Conservation (phyloP, 2,329 filamentous ascomycete species). For the Emmonsia crescens region DNA sequence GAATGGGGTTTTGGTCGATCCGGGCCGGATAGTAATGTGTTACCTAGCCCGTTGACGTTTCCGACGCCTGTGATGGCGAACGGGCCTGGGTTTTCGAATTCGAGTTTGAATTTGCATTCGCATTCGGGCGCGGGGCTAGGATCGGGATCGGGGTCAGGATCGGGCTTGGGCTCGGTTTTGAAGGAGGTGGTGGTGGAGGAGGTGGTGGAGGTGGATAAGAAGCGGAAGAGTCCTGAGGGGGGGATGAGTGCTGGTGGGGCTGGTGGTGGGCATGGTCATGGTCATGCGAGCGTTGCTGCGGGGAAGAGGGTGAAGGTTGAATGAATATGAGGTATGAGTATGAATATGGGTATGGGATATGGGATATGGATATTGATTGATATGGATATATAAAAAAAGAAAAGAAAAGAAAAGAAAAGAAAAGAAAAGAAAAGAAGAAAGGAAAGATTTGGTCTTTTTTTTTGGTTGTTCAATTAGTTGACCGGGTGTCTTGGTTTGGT, state of each 20-base stretch:
- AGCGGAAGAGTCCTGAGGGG: constrained; percentile 34
- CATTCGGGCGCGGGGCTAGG: background rate
- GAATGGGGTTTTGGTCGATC: constrained; percentile 68
- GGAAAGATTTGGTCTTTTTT: no score
- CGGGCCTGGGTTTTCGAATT: constrained; percentile 28
- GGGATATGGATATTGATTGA: no score
- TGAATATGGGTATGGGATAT: no score
- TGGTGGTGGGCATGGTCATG: no score
- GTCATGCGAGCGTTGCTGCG: constrained; percentile 5
- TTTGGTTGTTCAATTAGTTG: background rate
- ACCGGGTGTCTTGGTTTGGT: background rate
- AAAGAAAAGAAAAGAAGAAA: no score
- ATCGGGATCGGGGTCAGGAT: no score
- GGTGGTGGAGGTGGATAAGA: constrained; percentile 32
- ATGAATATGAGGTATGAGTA: constrained; percentile 2
- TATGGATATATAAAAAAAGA: no score
- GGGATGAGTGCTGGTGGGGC: constrained; percentile 21
- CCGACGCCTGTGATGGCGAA: constrained; percentile 56
- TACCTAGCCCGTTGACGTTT: constrained; percentile 88
- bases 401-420: no score
- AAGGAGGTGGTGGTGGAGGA: constrained; percentile 22
- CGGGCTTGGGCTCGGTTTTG: no score
- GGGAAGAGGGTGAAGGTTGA: constrained; percentile 30
- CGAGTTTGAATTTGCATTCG: background rate
- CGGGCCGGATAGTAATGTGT: constrained; percentile 63